Percentiles rank a stretch among this genome's conserved stretches.
Evolutionary conservation across 73 alveolate species (phyloP).

Genomic region (Durusdinium trenchii): DNA sequence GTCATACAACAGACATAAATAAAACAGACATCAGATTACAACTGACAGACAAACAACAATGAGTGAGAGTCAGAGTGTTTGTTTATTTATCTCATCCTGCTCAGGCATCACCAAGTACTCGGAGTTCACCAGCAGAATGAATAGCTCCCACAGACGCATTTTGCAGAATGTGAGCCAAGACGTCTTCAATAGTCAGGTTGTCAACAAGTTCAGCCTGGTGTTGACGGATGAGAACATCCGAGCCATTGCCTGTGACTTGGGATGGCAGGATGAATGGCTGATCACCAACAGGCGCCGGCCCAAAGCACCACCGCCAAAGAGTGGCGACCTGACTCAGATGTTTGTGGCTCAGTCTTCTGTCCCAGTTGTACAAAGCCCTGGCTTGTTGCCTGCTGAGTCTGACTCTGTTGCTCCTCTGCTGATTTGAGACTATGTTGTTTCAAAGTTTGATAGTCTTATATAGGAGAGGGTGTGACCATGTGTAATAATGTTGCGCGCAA

Average conservation of each 20-base stretch:
- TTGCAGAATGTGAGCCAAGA: neutral
- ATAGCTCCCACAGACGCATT: neutral
- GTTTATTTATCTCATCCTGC: neutral
- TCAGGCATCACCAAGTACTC: neutral
- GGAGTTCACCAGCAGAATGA: neutral
- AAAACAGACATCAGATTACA: too few species aligned
- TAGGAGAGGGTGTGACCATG: too few species aligned
- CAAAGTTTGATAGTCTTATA: too few species aligned
- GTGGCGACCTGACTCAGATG: neutral
- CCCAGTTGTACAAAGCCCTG: too few species aligned
- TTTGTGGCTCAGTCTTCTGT: too few species aligned
- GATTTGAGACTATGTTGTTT: too few species aligned
- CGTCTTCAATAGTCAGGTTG: neutral
- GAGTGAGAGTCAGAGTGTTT: too few species aligned
- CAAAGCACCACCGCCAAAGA: neutral
- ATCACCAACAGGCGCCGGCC: neutral
- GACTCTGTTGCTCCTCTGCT: too few species aligned
- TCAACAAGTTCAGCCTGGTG: neutral
- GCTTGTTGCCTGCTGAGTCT: too few species aligned
- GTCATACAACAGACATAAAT: too few species aligned
- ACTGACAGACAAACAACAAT: too few species aligned
- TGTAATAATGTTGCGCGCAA: too few species aligned
- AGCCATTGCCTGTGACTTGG: neutral
- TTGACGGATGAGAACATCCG: neutral
- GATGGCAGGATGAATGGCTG: neutral